Percentiles rank a stretch among this genome's conserved stretches.
Evolutionary conservation across 2,329 filamentous ascomycete genomes (phyloP).

Genomic region (Aspergillus candidus): DNA sequence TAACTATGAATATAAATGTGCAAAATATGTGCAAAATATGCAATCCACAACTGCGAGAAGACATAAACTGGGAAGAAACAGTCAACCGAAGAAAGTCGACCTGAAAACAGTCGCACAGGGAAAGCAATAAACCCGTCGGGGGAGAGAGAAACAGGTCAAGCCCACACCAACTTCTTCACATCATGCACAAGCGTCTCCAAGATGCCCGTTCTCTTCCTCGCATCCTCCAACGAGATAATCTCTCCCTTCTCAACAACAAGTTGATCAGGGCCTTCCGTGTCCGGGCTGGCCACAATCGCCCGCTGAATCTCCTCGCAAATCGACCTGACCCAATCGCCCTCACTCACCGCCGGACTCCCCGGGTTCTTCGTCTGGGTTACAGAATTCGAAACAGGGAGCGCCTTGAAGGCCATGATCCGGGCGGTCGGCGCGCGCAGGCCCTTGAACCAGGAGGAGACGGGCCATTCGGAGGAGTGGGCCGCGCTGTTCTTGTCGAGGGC

Average conservation of each 20-base stretch:
- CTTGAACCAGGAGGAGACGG: slow-evolving; percentile 38
- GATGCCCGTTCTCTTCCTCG: slow-evolving; percentile 77
- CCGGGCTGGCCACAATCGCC: slow-evolving; percentile 48
- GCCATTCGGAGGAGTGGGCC: slow-evolving; percentile 28
- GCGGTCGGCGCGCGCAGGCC: slow-evolving; percentile 24
- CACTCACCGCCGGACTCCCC: slow-evolving; percentile 30
- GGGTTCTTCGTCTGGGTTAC: slow-evolving; percentile 15
- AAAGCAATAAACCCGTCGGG: neutral
- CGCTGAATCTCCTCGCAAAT: slow-evolving; percentile 74
- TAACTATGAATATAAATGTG: neutral
- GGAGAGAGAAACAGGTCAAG: slow-evolving; percentile 27
- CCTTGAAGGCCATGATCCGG: slow-evolving; percentile 40
- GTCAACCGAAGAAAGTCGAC: neutral
- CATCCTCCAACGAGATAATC: slow-evolving; percentile 78
- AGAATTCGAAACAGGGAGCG: slow-evolving; percentile 33
- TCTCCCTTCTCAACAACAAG: slow-evolving; percentile 52
- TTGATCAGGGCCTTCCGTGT: slow-evolving; percentile 20
- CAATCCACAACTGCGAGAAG: neutral
- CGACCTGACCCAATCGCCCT: slow-evolving; percentile 51
- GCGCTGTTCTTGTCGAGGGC: slow-evolving; percentile 20
- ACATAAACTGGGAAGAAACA: neutral
- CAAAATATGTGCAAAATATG: neutral
- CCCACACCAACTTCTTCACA: slow-evolving; percentile 91
- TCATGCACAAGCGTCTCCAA: slow-evolving; percentile 83
- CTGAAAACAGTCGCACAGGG: neutral